A percentile compares a stretch with the other conserved stretches of the same genome.
phyloP scores from a whole-genome alignment of 2,329 filamentous ascomycete species.

The Fusarium setosum region DNA sequence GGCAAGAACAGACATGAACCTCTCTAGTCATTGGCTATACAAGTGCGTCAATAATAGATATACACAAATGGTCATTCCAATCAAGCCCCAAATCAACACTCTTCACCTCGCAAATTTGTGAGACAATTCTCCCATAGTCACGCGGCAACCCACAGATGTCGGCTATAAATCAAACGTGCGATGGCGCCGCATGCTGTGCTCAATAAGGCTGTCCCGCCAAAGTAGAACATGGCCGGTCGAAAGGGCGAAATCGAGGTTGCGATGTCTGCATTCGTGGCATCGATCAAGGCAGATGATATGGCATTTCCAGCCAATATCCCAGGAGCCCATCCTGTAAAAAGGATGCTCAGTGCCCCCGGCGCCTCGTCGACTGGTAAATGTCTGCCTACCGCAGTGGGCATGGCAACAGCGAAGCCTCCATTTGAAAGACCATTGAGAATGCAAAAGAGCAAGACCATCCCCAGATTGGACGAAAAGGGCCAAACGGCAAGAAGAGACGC shows the following conservation, averaged over 20 bases:
- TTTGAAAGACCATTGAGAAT: conserved; percentile 10
- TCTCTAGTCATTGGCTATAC: too few species aligned
- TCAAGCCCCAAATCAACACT: too few species aligned
- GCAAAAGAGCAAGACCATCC: neutral
- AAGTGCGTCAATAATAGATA: too few species aligned
- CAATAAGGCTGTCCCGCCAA: too few species aligned
- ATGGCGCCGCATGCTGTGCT: too few species aligned
- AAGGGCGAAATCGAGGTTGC: conserved; percentile 3
- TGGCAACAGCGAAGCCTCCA: conserved; percentile 11
- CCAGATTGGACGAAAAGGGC: neutral
- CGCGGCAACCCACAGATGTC: too few species aligned
- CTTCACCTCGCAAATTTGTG: too few species aligned
- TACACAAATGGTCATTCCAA: too few species aligned
- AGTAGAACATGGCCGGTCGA: conserved; percentile 8
- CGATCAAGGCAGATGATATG: neutral
- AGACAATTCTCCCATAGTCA: too few species aligned
- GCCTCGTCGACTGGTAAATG: neutral
- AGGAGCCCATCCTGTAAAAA: conserved; percentile 4
- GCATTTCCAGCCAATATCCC: conserved; percentile 1
- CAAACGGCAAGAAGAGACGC: neutral
- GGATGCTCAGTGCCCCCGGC: neutral
- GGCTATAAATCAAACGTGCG: too few species aligned
- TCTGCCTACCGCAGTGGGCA: conserved; percentile 10
- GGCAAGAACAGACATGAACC: too few species aligned
- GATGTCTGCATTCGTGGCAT: neutral